Conservation (phyloP, 192 early-diverging fungal genomes). For the Podila epigama region DNA sequence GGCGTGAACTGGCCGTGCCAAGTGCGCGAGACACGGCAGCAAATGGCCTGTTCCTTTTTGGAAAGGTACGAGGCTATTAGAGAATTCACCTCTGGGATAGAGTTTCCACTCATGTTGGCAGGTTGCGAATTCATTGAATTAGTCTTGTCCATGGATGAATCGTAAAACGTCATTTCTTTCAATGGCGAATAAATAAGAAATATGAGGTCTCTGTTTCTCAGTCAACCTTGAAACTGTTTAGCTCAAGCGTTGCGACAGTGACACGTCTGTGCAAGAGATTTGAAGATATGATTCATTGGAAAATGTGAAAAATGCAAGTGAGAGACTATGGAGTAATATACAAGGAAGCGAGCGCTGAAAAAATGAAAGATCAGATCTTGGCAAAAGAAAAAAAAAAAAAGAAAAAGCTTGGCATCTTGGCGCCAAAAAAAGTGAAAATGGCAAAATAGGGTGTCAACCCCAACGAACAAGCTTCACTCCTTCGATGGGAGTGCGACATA, state of each 20-base stretch:
- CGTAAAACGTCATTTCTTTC: too few relatives aligned
- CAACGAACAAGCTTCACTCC: neutral
- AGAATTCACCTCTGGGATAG: slow-evolving; percentile 20
- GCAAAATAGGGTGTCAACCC: neutral
- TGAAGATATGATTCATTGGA: too few relatives aligned
- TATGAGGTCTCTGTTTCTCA: too few relatives aligned
- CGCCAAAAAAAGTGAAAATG: too few relatives aligned
- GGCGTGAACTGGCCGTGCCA: slow-evolving; percentile 13
- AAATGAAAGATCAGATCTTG: neutral
- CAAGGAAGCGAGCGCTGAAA: too few relatives aligned
- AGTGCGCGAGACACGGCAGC: slow-evolving; percentile 9
- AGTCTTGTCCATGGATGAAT: neutral
- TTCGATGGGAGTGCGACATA: neutral
- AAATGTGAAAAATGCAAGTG: too few relatives aligned
- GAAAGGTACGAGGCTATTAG: slow-evolving; percentile 5
- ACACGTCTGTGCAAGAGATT: too few relatives aligned
- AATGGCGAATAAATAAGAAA: too few relatives aligned
- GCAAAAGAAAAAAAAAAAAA: neutral
- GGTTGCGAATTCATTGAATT: neutral
- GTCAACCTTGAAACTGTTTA: too few relatives aligned
- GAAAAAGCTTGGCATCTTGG: neutral
- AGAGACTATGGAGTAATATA: too few relatives aligned
- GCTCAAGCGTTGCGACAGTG: too few relatives aligned
- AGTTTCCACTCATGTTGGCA: neutral
- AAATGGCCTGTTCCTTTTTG: slow-evolving; percentile 13